phyloP scores from a whole-genome alignment of 2,329 filamentous ascomycete genomes.

The Fusarium mexicanum region DNA sequence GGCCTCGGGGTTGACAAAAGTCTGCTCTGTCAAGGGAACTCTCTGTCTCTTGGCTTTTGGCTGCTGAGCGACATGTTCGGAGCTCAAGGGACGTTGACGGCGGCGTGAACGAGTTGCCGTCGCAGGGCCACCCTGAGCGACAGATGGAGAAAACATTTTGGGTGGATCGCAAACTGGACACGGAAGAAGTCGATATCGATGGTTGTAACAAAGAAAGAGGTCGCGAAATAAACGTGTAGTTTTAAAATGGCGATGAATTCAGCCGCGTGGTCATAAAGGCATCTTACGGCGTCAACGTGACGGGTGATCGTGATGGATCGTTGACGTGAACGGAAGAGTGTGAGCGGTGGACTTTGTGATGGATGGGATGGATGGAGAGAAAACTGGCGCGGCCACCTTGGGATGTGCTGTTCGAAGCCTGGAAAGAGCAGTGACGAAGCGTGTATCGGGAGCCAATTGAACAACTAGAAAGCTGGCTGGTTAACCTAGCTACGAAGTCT shows the following conservation, averaged over 20 bases:
- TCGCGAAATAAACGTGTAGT: constrained; percentile 24
- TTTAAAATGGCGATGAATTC: constrained; percentile 36
- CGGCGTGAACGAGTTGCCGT: constrained; percentile 69
- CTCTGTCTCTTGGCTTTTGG: constrained; percentile 73
- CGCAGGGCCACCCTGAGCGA: constrained; percentile 62
- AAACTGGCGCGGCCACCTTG: constrained; percentile 23
- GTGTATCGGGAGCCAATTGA: constrained; percentile 41
- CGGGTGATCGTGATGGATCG: constrained; percentile 21
- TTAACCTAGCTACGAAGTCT: constrained; percentile 35
- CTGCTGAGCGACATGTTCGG: constrained; percentile 63
- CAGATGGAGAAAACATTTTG: constrained; percentile 69
- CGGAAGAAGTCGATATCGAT: constrained; percentile 20
- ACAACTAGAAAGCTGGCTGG: constrained; percentile 37
- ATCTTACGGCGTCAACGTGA: constrained; percentile 41
- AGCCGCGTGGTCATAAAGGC: constrained; percentile 41
- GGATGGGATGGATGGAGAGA: constrained; percentile 29
- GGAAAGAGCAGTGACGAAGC: constrained; percentile 43
- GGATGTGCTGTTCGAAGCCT: constrained; percentile 17
- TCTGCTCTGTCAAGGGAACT: constrained; percentile 66
- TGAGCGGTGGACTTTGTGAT: constrained; percentile 38
- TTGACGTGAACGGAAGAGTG: constrained; percentile 34
- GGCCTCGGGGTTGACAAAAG: constrained; percentile 62
- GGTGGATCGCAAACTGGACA: constrained; percentile 37
- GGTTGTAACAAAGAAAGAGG: constrained; percentile 13
- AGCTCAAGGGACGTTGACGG: constrained; percentile 67